phyloP scores from a whole-genome alignment of 163 green algal species.

The Coccomyxa subellipsoidea region DNA sequence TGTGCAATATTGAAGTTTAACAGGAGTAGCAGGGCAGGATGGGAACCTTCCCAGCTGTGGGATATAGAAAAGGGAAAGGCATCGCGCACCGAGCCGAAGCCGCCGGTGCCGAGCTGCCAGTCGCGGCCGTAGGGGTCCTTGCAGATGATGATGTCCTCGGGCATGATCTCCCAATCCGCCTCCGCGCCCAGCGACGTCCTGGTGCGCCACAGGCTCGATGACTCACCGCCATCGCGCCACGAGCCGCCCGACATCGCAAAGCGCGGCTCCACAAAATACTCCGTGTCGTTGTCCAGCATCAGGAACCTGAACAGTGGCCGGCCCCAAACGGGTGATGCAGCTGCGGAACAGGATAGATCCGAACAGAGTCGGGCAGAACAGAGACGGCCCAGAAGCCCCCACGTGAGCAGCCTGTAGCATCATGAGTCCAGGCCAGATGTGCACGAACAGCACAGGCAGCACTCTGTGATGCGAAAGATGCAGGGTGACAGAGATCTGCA shows the following conservation, averaged over 20 bases:
- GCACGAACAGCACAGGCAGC: too few relatives aligned
- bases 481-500: too few relatives aligned
- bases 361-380: neutral
- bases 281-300: neutral
- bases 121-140: conserved; percentile 33
- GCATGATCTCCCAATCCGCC: conserved; percentile 18
- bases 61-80: too few relatives aligned
- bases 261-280: conserved; percentile 1
- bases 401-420: too few relatives aligned
- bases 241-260: neutral
- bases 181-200: conserved; percentile 2
- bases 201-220: neutral
- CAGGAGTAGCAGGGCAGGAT: too few relatives aligned
- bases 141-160: conserved; percentile 33
- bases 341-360: neutral
- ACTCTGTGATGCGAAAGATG: too few relatives aligned
- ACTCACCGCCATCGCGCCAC: neutral
- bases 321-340: neutral
- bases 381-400: too few relatives aligned
- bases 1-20: too few relatives aligned
- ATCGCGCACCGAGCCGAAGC: conserved; percentile 39
- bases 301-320: neutral
- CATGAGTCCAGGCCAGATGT: too few relatives aligned
- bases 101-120: conserved; percentile 47
- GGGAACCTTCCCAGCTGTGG: too few relatives aligned